Evolutionary conservation across 139 green algal genomes (phyloP).

Genomic region (Nannochloris sp.): DNA sequence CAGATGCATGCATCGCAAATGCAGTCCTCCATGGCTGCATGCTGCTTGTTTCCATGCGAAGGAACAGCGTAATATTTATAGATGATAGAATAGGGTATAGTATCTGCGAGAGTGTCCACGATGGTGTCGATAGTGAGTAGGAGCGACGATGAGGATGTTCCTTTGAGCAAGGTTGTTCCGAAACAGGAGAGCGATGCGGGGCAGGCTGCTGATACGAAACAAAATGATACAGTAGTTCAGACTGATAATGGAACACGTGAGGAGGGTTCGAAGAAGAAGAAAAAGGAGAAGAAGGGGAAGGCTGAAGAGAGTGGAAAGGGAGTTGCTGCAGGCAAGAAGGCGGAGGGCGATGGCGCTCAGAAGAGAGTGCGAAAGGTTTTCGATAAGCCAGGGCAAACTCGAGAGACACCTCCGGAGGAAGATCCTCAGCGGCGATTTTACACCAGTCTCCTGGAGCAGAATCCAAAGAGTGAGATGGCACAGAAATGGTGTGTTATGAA

Average conservation of each 20-base stretch:
- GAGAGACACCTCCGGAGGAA: slow-evolving; percentile 52
- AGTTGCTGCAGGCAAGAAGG: neutral
- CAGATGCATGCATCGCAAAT: too few relatives aligned
- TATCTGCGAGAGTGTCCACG: neutral
- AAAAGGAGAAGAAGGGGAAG: neutral
- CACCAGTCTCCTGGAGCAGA: slow-evolving; percentile 55
- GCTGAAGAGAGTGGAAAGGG: neutral
- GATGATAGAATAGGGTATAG: neutral
- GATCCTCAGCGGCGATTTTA: slow-evolving; percentile 74
- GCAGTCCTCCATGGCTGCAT: too few relatives aligned
- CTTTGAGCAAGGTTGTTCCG: neutral
- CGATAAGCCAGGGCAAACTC: slow-evolving; percentile 69
- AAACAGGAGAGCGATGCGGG: too few relatives aligned
- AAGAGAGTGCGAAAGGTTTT: slow-evolving; percentile 34
- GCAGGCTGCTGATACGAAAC: too few relatives aligned
- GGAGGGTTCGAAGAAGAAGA: neutral
- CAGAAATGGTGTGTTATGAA: slow-evolving; percentile 48
- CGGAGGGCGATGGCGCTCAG: neutral
- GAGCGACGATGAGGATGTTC: slow-evolving; percentile 6
- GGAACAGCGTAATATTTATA: too few relatives aligned
- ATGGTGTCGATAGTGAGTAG: neutral
- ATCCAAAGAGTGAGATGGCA: slow-evolving; percentile 63
- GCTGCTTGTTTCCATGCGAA: too few relatives aligned
- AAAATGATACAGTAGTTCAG: too few relatives aligned
- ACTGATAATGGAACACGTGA: too few relatives aligned